Base-by-base conservation (phyloP, 2,329 filamentous ascomycete species). In the Fusarium sp. region DNA sequence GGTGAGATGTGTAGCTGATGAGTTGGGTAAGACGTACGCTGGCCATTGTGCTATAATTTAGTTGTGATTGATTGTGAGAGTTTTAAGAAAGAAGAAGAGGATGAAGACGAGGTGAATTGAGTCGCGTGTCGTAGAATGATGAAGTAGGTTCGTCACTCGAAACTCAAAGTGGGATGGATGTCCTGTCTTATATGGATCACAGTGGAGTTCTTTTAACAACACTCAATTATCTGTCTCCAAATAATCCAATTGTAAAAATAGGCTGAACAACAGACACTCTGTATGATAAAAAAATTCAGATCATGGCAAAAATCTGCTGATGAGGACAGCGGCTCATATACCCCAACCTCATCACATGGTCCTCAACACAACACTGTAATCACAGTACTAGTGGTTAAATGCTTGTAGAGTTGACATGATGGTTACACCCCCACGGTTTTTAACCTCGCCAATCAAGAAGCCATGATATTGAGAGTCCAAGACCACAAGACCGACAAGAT, bases 271-370 rank as follows among this genome's bases (percentile, higher is more conserved):
- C 30, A 18, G 41, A 14, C 49, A 53, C 50, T 48, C 45, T 5
- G 13, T 20, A 44, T 4, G 6, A 46, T 46, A 13, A 10, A 15
- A 48, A 45, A 59, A 41, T 69, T 64, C 53, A 55, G 48, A 67
- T 68, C 40, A 61, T 55, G 50, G 32, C 5, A 23, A 32, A 48
- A 70, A 71, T 70, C 73, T 75, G 68, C 70, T 72, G 73, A 75
- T 75, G 54, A 64, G 58, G 55, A 57, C 50, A 45, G 62, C 33
- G 58, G 69, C 57, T 73, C 69, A 75, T 74, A 74, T 75, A 74
- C 60, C 58, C 60, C 60, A 30, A 52, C 45, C n/a, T 50, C 67
- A 69, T 62, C 67, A 67, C 63, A 73, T 68, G 70, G 53, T 17
- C 23, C 23, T n/a, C n/a, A n/a, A n/a, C 23, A 4, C 23, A 23